Evolutionary conservation across 352 stramenopile species (phyloP).

Genomic region (Globisporangium emineosum): DNA sequence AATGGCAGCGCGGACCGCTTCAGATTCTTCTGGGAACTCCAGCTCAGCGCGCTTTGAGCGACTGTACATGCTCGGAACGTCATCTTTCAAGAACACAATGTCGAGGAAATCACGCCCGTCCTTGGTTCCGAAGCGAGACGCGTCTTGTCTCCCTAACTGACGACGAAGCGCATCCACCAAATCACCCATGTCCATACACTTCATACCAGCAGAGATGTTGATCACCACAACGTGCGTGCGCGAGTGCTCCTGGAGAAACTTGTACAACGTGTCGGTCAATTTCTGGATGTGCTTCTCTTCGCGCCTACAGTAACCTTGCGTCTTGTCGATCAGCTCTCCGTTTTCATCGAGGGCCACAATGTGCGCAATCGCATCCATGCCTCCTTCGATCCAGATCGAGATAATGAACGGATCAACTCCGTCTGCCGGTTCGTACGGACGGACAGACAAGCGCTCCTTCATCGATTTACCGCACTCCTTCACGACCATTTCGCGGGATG

Average conservation of each 20-base stretch:
- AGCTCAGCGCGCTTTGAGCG: slow-evolving; percentile 78
- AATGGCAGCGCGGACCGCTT: slow-evolving; percentile 75
- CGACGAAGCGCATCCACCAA: slow-evolving; percentile 81
- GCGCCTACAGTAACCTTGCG: slow-evolving; percentile 76
- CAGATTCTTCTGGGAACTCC: slow-evolving; percentile 84
- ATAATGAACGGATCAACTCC: slow-evolving; percentile 79
- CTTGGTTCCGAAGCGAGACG: slow-evolving; percentile 63
- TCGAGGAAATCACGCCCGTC: slow-evolving; percentile 85
- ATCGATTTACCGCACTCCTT: slow-evolving; percentile 72
- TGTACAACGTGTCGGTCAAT: slow-evolving; percentile 71
- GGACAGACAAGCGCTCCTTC: slow-evolving; percentile 64
- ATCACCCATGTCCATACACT: slow-evolving; percentile 89
- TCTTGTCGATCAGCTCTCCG: slow-evolving; percentile 85
- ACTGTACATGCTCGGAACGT: slow-evolving; percentile 87
- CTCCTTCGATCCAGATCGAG: slow-evolving; percentile 85
- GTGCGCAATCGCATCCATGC: slow-evolving; percentile 74
- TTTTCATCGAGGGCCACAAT: slow-evolving; percentile 86
- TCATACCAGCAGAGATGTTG: slow-evolving; percentile 87
- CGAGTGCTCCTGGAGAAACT: slow-evolving; percentile 81
- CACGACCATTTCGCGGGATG: slow-evolving; percentile 68
- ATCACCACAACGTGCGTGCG: slow-evolving; percentile 84
- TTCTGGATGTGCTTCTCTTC: slow-evolving; percentile 73
- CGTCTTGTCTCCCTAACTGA: slow-evolving; percentile 67
- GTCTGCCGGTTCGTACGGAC: slow-evolving; percentile 78
- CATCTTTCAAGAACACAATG: slow-evolving; percentile 87